phyloP scores from a whole-genome alignment of 352 stramenopile species.

The Globisporangium nagaii region DNA sequence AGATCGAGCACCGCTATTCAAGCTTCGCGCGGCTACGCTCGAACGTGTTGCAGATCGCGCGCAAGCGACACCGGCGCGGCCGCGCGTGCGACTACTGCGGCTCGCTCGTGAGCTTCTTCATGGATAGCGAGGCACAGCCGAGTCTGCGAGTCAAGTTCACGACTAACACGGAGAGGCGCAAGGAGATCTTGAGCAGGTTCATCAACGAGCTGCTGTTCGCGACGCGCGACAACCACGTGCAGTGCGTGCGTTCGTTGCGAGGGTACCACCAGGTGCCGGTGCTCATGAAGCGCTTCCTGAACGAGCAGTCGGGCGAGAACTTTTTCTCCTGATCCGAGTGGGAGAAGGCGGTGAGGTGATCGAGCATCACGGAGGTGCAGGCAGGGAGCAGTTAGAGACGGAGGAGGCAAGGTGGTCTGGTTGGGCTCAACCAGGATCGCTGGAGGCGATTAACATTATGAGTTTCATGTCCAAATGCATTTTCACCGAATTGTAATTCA shows the following conservation, averaged over 20 bases:
- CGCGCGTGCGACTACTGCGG: slow-evolving; percentile 42
- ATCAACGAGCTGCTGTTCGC: slow-evolving; percentile 37
- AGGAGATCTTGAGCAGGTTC: slow-evolving; percentile 32
- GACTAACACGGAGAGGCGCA: slow-evolving; percentile 34
- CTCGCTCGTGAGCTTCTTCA: slow-evolving; percentile 37
- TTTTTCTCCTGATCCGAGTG: slow-evolving; percentile 46
- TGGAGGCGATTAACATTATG: no score
- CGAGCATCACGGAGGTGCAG: no score
- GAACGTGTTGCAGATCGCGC: slow-evolving; percentile 36
- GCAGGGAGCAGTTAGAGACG: no score
- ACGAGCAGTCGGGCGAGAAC: slow-evolving; percentile 38
- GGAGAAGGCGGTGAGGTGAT: no score
- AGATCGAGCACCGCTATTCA: slow-evolving; percentile 63
- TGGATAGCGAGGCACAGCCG: slow-evolving; percentile 28
- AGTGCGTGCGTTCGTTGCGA: slow-evolving; percentile 24
- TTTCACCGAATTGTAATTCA: no score
- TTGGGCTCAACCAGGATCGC: no score
- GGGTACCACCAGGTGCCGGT: slow-evolving; percentile 43
- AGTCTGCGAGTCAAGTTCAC: slow-evolving; percentile 47
- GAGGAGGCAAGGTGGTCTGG: no score
- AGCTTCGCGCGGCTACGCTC: slow-evolving; percentile 47
- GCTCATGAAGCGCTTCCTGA: slow-evolving; percentile 39
- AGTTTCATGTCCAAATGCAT: no score
- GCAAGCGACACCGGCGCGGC: slow-evolving; percentile 44
- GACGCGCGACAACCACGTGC: slow-evolving; percentile 19